phyloP scores from a whole-genome alignment of 148 eudicot species.

The Cornus controversa region DNA sequence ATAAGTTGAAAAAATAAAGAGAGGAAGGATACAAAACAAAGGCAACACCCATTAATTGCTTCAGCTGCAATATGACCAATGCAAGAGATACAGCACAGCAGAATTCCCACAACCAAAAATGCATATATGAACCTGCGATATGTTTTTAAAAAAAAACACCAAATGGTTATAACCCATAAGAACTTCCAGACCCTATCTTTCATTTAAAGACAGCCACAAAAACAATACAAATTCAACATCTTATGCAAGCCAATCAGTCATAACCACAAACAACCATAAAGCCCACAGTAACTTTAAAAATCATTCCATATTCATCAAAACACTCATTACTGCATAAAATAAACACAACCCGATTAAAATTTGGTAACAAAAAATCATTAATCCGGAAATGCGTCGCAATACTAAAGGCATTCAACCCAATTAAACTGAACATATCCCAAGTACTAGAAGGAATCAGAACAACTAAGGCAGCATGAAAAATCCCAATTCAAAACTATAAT shows the following conservation, averaged over 20 bases:
- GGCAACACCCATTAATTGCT: conserved; percentile 74
- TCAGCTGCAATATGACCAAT: conserved; percentile 83
- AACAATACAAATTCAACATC: background rate
- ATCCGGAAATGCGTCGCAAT: background rate
- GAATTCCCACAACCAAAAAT: conserved; percentile 60
- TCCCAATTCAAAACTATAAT: background rate
- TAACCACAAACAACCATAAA: background rate
- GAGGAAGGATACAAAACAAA: conserved; percentile 74
- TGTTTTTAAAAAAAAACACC: background rate
- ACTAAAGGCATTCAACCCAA: background rate
- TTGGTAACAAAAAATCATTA: background rate
- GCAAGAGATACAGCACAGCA: conserved; percentile 59
- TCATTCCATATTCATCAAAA: background rate
- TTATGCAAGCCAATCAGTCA: too few species aligned
- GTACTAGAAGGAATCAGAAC: background rate
- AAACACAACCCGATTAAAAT: background rate
- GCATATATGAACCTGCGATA: conserved; percentile 77
- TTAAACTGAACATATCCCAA: background rate
- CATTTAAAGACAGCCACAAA: background rate
- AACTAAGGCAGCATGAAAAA: background rate
- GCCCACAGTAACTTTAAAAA: background rate
- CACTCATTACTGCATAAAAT: background rate
- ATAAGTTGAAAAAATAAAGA: background rate
- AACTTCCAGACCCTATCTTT: too few species aligned
- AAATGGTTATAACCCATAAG: background rate